phyloP scores from a whole-genome alignment of 2,329 filamentous ascomycete genomes.

The Fusarium sp. region DNA sequence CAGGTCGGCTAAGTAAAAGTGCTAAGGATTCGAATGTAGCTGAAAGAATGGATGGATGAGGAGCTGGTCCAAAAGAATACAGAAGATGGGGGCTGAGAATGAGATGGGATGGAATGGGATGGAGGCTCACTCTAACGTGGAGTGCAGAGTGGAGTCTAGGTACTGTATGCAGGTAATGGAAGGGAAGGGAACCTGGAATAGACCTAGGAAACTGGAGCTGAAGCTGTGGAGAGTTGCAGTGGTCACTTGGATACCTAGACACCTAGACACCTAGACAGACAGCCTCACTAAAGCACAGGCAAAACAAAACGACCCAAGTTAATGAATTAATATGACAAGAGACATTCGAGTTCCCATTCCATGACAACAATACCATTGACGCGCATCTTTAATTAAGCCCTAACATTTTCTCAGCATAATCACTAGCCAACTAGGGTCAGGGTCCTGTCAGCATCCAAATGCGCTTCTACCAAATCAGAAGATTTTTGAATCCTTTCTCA shows the following conservation, averaged over 20 bases:
- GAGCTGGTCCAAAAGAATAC: background rate
- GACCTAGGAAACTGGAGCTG: constrained; percentile 16
- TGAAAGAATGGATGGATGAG: constrained; percentile 11
- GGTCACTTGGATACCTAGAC: background rate
- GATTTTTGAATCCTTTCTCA: constrained; percentile 19
- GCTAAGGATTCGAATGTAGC: constrained; percentile 6
- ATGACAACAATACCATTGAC: background rate
- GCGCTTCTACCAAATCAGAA: constrained; percentile 25
- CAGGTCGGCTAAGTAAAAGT: constrained; percentile 10
- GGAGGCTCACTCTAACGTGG: constrained; percentile 31
- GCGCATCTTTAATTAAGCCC: background rate
- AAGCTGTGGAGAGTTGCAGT: background rate
- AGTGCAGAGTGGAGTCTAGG: constrained; percentile 36
- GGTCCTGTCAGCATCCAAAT: constrained; percentile 37
- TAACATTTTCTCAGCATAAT: constrained; percentile 8
- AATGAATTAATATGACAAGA: background rate
- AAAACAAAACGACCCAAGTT: background rate
- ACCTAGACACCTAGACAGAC: background rate
- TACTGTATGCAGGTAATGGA: constrained; percentile 32
- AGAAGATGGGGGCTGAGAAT: constrained; percentile 3
- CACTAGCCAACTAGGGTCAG: constrained; percentile 11
- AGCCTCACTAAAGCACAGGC: background rate
- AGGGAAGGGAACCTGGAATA: background rate
- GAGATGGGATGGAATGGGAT: constrained; percentile 1
- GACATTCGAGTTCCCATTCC: background rate